Base-by-base conservation (phyloP, 1,139 yeast genomes). In the Debaryomyces sp. region DNA sequence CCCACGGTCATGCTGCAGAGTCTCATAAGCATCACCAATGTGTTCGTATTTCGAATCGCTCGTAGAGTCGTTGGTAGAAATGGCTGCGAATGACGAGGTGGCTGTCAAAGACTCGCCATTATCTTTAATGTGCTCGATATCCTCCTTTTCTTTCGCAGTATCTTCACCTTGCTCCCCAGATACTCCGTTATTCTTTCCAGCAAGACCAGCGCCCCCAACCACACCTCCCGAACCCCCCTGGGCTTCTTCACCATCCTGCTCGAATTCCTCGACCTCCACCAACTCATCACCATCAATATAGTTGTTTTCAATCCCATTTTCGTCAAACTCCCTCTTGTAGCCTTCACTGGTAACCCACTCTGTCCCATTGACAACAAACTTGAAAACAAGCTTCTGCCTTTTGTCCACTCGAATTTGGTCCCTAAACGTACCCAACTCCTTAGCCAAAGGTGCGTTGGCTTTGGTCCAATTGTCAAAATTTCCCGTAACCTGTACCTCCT, bases 31-130 rank as follows among this genome's bases (percentile, higher is more conserved):
- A 10, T 18, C 36, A 21, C 1, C 26, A 21, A 18, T 15, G 13
- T 30, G n/a, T 8, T 41, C 26, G n/a, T 13, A 41, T n/a, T 13
- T 21, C 6, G 32, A 23, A 29, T 21, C 26, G 9, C 15, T 22
- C n/a, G 32, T 10, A 13, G n/a, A n/a, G n/a, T 23, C 34, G 36
- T 15, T n/a, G 26, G 15, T 32, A 3, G 78, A 71, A 21, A 75
- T 72, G 6, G 77, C 78, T 12, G 78, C 78, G 61, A 70, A 75
- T 5, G 79, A 73, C 1, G 77, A 72, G 6, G 63, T 60, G 2
- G 71, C 54, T 2, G 78, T 70, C 49, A 63, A 63, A 4, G 69
- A 71, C 33, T 68, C 70, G 33, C 62, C 57, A 36, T 62, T 41
- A 33, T 38, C 35, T 13, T 46, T 41, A 18, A 18, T 42, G 33